A percentile compares a stretch with the other conserved stretches of the same genome.
These are phyloP conservation scores for Paracorniculantispora psalliotae DNA, from an alignment of 2,329 filamentous ascomycete genomes.

Conservation along the genomic window DNA sequence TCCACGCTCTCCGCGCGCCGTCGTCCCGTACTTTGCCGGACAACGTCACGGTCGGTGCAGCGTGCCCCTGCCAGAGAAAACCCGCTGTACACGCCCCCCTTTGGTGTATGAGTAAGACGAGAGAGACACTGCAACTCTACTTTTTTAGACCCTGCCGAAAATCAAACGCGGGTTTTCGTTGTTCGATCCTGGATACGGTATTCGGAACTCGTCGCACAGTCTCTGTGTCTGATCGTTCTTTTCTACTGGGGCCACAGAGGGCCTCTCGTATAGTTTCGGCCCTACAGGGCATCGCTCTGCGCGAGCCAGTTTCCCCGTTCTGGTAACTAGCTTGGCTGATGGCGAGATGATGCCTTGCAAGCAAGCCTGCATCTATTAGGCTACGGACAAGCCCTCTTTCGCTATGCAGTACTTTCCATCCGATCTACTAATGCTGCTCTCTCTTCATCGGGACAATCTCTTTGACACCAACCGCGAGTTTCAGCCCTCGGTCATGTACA, in stretches of 20 bases:
- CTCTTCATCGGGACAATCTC: not conserved
- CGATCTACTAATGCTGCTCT: not conserved
- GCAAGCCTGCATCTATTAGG: not conserved
- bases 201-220: not conserved
- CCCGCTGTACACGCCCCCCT: not conserved
- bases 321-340: too few relatives aligned
- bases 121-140: too few relatives aligned
- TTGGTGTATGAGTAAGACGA: constrained; percentile 6
- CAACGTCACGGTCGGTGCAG: not conserved
- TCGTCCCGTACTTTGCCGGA: not conserved
- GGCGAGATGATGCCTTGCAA: not conserved
- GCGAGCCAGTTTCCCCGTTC: not conserved
- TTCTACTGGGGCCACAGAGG: not conserved
- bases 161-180: not conserved
- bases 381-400: not conserved
- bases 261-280: not conserved
- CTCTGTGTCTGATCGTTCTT: not conserved
- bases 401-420: not conserved
- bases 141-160: not conserved
- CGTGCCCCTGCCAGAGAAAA: not conserved
- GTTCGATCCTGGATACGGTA: not conserved
- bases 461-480: not conserved
- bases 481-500: not conserved
- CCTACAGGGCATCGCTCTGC: not conserved
- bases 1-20: not conserved